phyloP scores from a whole-genome alignment of 495 filamentous ascomycete genomes.

The Penicillium crystallinum region DNA sequence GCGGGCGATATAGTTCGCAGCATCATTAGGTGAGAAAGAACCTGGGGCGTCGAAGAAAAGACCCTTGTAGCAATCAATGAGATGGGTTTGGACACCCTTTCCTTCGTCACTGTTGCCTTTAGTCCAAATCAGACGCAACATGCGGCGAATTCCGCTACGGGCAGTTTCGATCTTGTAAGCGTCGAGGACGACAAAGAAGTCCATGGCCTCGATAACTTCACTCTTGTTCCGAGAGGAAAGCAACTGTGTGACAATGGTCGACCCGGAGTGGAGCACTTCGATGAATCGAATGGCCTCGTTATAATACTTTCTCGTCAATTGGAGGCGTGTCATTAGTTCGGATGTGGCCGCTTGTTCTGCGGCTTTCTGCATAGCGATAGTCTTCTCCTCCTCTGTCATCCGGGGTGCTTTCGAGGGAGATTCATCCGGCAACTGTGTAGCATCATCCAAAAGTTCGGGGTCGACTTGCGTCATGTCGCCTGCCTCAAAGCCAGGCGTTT shows the following conservation, averaged over 20 bases:
- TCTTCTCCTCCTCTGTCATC: conserved; percentile 56
- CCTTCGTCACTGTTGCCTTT: conserved; percentile 99
- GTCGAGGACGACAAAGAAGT: conserved; percentile 91
- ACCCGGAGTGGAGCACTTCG: conserved; percentile 81
- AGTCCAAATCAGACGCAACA: conserved; percentile 97
- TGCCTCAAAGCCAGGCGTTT: conserved; percentile 67
- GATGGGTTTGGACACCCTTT: conserved; percentile 93
- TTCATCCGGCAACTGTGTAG: conserved; percentile 68
- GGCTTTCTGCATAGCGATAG: conserved; percentile 54
- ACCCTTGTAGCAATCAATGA: conserved; percentile 94
- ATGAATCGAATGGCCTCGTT: conserved; percentile 90
- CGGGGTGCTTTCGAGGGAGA: conserved; percentile 56
- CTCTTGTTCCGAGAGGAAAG: conserved; percentile 93
- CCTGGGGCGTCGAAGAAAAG: conserved; percentile 94
- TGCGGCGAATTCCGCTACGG: conserved; percentile 79
- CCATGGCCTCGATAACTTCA: conserved; percentile 98
- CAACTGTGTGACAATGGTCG: conserved; percentile 72
- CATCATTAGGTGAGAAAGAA: conserved; percentile 78
- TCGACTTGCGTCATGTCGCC: conserved; percentile 61
- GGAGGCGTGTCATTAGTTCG: conserved; percentile 76
- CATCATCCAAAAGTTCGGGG: conserved; percentile 77
- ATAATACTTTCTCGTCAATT: conserved; percentile 86
- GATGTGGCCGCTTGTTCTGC: conserved; percentile 68
- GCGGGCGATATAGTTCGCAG: conserved; percentile 90
- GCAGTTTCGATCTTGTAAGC: conserved; percentile 93